Base-by-base conservation (phyloP, 2,329 filamentous ascomycete genomes). In the Eurotiales sp. region DNA sequence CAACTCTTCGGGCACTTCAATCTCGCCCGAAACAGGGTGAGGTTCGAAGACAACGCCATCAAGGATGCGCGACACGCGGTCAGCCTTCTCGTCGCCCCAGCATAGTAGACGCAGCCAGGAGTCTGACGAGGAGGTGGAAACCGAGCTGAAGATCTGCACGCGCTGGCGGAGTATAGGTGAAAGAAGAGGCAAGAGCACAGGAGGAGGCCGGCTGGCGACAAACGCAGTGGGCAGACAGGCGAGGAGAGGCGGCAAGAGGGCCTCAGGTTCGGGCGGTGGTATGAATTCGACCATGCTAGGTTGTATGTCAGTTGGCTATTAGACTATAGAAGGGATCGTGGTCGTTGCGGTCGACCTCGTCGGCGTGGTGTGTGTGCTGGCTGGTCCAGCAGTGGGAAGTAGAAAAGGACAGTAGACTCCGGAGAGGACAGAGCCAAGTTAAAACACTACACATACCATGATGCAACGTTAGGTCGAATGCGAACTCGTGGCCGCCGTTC, bases 131-230 rank as follows among this genome's bases (percentile, higher is more conserved):
- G 72, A 73, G 3, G 67, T 59, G 25, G 70, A 61, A 3, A 69
- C 64, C 0, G 74, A 72, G 21, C 76, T 75, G 45, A 85, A 72
- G 53, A 83, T 75, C 58, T 80, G 76, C 2, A 85, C 72, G 46
- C 82, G 72, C 65, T 86, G 83, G 53, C 82, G 79, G 3, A 86
- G 75, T 40, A 85, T 81, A 8, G 83, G 83, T 8, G 82, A 81
- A 15, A 86, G 73, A 2, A 85, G 74, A 29, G 80, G 78, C 2
- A 85, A 72, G 10, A 86, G 70, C 23, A 78, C 80, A 45, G 82
- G 81, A 3, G 83, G 82, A 29, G 82, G 80, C 54, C 74, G 74
- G 49, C 77, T 75, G 30, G 83, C 81, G 46, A 78, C 76, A 61
- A 79, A 83, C 14, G 82, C 79, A 17, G 79, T 79, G 6, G 82